Base-by-base conservation (phyloP, 345 rosid species). In the Psidium guajava region DNA sequence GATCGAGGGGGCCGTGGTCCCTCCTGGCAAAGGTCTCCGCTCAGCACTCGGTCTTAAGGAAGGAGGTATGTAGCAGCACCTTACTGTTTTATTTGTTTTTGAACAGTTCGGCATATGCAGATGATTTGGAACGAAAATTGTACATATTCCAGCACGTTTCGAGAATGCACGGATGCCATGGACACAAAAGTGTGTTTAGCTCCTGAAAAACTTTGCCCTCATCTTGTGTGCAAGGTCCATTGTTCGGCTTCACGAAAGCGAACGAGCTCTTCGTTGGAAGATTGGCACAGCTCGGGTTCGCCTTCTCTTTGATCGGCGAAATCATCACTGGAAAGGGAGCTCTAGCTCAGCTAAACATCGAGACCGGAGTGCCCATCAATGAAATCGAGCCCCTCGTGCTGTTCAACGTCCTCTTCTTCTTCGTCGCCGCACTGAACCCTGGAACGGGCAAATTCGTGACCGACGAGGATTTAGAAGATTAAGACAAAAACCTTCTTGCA, bases 321-420 rank as follows among this genome's bases (percentile, higher is more conserved):
- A 95, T 97, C 80, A 92, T 97, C 59, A 97, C 98, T 22, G 96
- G 98, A 11, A 97, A 97, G 73, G 99, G 99, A 88, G 99, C 99
- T 69, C 90, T 97, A 6, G 99, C 99, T 20, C 99, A 97, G 55
- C 95, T 97, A 50, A 97, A 97, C 95, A 90, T 97, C 75, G 99
- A 97, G 92, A 97, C 99, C 3, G 99, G 99, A 47, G 91, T 97
- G 56, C 99, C 99, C 36, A 88, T 97, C 82, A 91, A 52, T 50
- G 99, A 97, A 97, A 94, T 97, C 20, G 99, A 97, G 87, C 99
- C 99, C 8, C 94, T 97, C 20, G 98, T 97, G 83, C 88, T 97
- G 90, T 92, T 97, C 91, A 97, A 95, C 32, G 97, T 97, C 58
- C 58, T 91, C 86, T 95, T 97, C 95, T 97, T 97, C 96, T 95